Base-by-base conservation (phyloP, 164 flowering plant species). In the Magnolia sinica region DNA sequence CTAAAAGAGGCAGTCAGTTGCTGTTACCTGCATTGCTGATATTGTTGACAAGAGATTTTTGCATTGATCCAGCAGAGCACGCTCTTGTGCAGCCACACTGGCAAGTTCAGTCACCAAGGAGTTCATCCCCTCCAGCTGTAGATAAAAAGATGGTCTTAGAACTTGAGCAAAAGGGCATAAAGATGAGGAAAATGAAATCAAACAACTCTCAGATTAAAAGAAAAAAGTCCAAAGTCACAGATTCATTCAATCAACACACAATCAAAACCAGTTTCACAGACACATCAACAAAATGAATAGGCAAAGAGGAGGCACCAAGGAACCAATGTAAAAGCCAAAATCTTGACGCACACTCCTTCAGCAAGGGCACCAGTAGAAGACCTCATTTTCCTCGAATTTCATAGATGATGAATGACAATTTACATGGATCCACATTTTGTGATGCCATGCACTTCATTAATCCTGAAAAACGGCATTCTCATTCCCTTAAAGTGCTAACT, bases 1-100 rank as follows among this genome's bases (percentile, higher is more conserved):
- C 61, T 55, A 55, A 55, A 55, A 68, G 14, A 66, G 29, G 3
- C 71, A 16, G 1, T 29, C 51, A 16, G 50, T 37, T 24, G 71
- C 20, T 51, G n/a, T 82, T 83, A 92, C 98, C 94, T 95, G 96
- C 87, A 90, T 73, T 71, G 89, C 91, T 73, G 89, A 85, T 51
- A 90, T 24, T 37, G 85, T 76, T 64, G 94, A 92, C 80, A 95
- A 80, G 4, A 92, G 84, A 80, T 89, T 86, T 83, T 74, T 87
- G 91, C 94, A 88, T 72, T 89, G 85, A 67, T 79, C 74, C 7
- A 95, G 90, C 79, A 85, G 79, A 77, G 80, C 85, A 20, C 76
- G 85, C 87, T 91, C 99, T 59, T 82, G 85, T 66, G 82, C 81
- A 70, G 85, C 84, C 68, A 87, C 70, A 13, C 79, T 86, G 22